Evolutionary conservation across 768 basidiomycete species (phyloP), one percentile per base, ranked within the genome.

Genomic region (Galerina marginata): DNA sequence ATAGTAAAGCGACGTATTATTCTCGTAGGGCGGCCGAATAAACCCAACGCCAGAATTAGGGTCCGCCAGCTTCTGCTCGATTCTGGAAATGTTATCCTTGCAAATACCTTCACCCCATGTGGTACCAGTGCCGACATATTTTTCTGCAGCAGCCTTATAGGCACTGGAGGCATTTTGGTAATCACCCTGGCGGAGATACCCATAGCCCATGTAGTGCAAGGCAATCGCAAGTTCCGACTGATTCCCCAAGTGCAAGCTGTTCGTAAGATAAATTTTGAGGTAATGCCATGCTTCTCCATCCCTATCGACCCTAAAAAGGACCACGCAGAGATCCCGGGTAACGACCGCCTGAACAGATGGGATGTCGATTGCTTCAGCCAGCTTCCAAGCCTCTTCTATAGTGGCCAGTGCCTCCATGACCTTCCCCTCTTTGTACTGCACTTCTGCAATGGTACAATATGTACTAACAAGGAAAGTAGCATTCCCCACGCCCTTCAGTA

Each of bases 131-230:
- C 45, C 54, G 23, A 14, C 15, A 14, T 40, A 60, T 26, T 60
- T 49, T 7, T 26, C 38, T 0, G 15, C 33, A 38, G 59, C 59
- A 20, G 59, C 59, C 36, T 55, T 38, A 49, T 48, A 60, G 9
- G 53, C 59, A n/a, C 25, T 4, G 12, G 33, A 55, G 10, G 59
- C 47, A 26, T 55, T 60, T 20, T 33, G 45, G 14, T 59, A 59
- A 42, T 59, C 57, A 12, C 49, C 49, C 42, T 25, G n/a, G 42
- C 58, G 23, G n/a, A 59, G 58, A 39, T 59, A 59, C 58, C 48
- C 39, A 37, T 59, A 52, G 23, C 55, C 55, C 55, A 46, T 47
- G 16, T 56, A 56, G n/a, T 47, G 43, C 29, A 56, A 56, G 1
- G 55, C 55, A 6, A 26, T 12, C 38, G 29, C 55, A 9, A 36